Base-by-base conservation (phyloP, 2,329 filamentous ascomycete species). In the Botrytis medusae region DNA sequence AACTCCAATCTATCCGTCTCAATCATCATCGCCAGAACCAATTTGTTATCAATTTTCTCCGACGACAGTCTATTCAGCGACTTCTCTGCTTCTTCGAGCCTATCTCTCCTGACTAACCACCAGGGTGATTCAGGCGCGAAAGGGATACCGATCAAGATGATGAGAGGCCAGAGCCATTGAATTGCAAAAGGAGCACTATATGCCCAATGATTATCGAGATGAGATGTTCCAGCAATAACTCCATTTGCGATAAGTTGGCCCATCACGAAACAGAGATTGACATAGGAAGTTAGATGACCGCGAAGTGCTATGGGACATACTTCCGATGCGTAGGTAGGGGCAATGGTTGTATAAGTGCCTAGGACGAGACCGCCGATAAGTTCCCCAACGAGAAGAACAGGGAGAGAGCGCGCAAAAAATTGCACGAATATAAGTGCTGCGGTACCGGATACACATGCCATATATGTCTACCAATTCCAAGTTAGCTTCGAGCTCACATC, bases 1-100 rank as follows among this genome's bases (percentile, higher is more conserved):
- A 84, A 80, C 76, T 90, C 88, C 1, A 88, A 80, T 65, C 84
- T 82, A 76, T 90, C 86, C 0, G 88, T 90, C 77, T 89, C 85
- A 32, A 85, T 81, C 75, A 90, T 89, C 75, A 86, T 84, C 2
- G 86, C 85, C 18, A 89, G 76, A 1, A 83, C 83, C 22, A 59
- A n/a, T 37, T 86, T 82, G 12, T 81, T 79, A 48, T 84, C 81
- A 71, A 85, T 64, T 59, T 14, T 72, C 44, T 57, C 61, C 71
- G 77, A 81, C 74, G 76, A 77, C 2, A 78, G 62, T 74, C 70
- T 77, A 71, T 68, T 65, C 1, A 78, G 60, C 64, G 77, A 78
- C 74, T 73, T 76, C 46, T 77, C 74, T 7, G 85, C 85, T 54
- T 86, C 84, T 32, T 84, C 81, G 0, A 83, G 79, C 32, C 82